Evolutionary conservation across 345 rosid genomes (phyloP), one percentile per base, ranked within the genome.

Genomic region (Mallotus nudiflorus): DNA sequence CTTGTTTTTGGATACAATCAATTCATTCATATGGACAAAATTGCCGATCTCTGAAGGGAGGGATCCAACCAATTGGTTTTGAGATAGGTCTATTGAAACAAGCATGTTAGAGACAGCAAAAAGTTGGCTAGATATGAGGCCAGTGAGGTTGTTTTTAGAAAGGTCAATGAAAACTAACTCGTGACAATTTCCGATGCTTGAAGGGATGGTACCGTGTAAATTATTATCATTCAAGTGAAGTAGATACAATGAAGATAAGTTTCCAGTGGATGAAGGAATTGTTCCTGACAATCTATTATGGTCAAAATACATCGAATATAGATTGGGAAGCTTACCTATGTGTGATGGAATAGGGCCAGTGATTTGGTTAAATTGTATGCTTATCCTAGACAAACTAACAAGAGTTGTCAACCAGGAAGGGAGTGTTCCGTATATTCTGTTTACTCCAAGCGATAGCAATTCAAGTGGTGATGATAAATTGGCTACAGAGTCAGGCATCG

Each of bases 191-290:
- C 67, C 42, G 27, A 65, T 54, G 25, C 27, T 65, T 4, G 68
- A 46, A 48, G 68, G 68, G 5, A 65, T 65, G 16, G 42, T 28
- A 3, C 68, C 55, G 3, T 65, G 54, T 16, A 65, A 65, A 7
- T 16, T 6, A 18, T 65, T 65, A 10, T 28, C 3, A 3, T 9
- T 14, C 55, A 65, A 48, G 4, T 16, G 24, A 48, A 65, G 39
- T 3, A 0, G 16, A 46, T 2, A 9, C 25, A 65, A 22, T 4
- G 5, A 28, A 3, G 68, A 27, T 22, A 65, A 9, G 42, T 65
- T 65, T 27, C 68, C 68, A 44, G 46, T 16, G 16, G 55, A 65
- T 1, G 39, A 28, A 46, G 68, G 68, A 48, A 65, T 19, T 27
- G 11, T 14, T 31, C 55, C 54, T 6, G 25, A 6, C 0, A 65